Base-by-base conservation (phyloP, 331 rosid species). In the Pyrus hybrid region DNA sequence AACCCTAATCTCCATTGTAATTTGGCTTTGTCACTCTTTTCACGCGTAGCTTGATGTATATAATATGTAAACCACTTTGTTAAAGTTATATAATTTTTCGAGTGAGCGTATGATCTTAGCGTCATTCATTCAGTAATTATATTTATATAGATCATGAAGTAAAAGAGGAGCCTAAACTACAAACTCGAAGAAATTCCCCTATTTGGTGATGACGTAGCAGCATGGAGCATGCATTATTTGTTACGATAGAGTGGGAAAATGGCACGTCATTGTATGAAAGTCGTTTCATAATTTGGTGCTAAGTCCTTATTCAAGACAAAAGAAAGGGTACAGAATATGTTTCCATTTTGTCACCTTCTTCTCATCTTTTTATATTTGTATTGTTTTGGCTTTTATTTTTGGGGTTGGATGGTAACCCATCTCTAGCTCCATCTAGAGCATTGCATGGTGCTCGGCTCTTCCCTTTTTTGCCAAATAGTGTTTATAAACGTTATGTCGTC, bases 261-360 rank as follows among this genome's bases (percentile, higher is more conserved):
- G 57, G 21, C 57, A 13, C 13, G 16, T 25, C 29, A 7, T 25
- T 61, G 57, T 17, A 51, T 18, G 32, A 61, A 63, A 29, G 43
- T 63, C 29, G 12, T 21, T 23, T 60, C 35, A 25, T 43, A n/a
- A 29, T 7, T 54, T 65, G 88, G 80, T 84, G 65, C 65, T 1
- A 80, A 80, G 90, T 86, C 84, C 71, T 78, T 86, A 73, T 84
- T 82, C 30, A 75, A 77, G 56, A 63, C 70, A 72, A 64, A 62
- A 67, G 58, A 43, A 73, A 70, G 75, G 83, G 63, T 79, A 10
- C 47, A 29, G 3, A 21, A 0, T 29, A 63, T 63, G 21, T 63
- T 66, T 78, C 32, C 80, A 74, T 83, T 81, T 79, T 85, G 88
- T 83, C 84, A 64, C 54, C 22, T 76, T 81, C 70, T 80, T 83